phyloP scores from a whole-genome alignment of 2,329 filamentous ascomycete species.

The Aureobasidium subglaciale region DNA sequence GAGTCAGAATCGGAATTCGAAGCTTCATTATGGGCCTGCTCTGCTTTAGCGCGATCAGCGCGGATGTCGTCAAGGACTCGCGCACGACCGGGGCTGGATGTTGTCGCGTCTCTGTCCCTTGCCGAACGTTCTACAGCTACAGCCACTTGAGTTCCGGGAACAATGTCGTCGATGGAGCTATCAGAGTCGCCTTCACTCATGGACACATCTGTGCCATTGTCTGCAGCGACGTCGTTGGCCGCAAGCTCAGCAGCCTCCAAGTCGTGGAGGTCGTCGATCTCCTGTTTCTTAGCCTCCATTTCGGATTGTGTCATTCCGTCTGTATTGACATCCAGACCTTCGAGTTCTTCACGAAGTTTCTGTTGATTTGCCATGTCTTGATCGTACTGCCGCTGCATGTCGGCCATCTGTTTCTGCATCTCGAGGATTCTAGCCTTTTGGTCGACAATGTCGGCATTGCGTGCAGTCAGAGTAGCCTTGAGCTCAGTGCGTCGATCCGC shows the following conservation, averaged over 20 bases:
- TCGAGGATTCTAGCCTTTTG: constrained; percentile 20
- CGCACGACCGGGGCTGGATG: background rate
- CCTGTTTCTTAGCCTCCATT: constrained; percentile 36
- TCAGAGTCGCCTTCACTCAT: constrained; percentile 3
- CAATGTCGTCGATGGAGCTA: background rate
- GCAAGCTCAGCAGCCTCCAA: background rate
- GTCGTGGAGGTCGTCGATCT: constrained; percentile 21
- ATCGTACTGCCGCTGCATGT: constrained; percentile 39
- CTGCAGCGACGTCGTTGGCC: constrained; percentile 14
- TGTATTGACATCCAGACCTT: constrained; percentile 41
- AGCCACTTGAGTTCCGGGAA: background rate
- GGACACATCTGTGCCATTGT: background rate
- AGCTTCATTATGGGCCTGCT: background rate
- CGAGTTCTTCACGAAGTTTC: constrained; percentile 33
- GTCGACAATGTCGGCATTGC: constrained; percentile 19
- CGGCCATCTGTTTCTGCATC: constrained; percentile 28
- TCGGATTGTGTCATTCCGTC: constrained; percentile 40
- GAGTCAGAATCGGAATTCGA: background rate
- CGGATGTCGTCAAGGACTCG: constrained; percentile 1
- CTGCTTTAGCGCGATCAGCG: constrained; percentile 5
- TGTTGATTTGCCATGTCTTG: constrained; percentile 32
- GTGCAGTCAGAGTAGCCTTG: constrained; percentile 11
- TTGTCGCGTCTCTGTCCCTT: background rate
- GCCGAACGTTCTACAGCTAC: background rate
- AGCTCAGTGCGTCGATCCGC: constrained; percentile 5